Evolutionary conservation across 1,284 basidiomycete genomes (phyloP).

Genomic region (Tremellales sp.): DNA sequence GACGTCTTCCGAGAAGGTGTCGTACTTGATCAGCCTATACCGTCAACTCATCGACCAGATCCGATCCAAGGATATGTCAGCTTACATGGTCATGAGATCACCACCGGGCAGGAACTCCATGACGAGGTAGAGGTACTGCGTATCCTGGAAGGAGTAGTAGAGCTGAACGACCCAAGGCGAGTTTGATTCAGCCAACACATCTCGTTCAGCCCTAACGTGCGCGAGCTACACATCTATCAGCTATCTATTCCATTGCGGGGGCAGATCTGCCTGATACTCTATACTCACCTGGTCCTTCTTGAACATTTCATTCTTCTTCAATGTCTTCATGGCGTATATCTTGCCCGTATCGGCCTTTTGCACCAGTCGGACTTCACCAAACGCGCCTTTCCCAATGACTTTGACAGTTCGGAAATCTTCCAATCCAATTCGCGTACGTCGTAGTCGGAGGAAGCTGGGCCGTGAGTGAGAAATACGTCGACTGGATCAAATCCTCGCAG

Average conservation of each 20-base stretch:
- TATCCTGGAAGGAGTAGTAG: constrained; percentile 98
- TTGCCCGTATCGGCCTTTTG: constrained; percentile 97
- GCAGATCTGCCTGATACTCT: neutral
- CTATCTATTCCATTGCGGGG: neutral
- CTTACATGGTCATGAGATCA: constrained; percentile 75
- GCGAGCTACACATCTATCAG: no score
- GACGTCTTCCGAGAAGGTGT: constrained; percentile 97
- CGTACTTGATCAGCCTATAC: constrained; percentile 99
- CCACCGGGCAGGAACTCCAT: constrained; percentile 99
- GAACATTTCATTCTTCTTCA: constrained; percentile 98
- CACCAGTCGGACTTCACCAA: constrained; percentile 93
- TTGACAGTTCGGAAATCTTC: constrained; percentile 95
- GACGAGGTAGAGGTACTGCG: constrained; percentile 90
- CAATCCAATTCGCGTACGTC: constrained; percentile 87
- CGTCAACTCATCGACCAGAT: constrained; percentile 6
- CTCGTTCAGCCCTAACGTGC: constrained; percentile 96
- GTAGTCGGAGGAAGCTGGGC: constrained; percentile 70
- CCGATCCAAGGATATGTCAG: neutral
- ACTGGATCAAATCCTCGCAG: neutral
- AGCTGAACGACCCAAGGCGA: constrained; percentile 96
- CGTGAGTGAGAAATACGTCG: neutral
- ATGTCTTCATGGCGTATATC: constrained; percentile 98
- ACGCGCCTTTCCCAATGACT: constrained; percentile 98
- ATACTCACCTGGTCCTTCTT: constrained; percentile 86
- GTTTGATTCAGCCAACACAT: constrained; percentile 94